Conservation (phyloP, 371 early-diverging fungal species). For the Smittium mucronatum region DNA sequence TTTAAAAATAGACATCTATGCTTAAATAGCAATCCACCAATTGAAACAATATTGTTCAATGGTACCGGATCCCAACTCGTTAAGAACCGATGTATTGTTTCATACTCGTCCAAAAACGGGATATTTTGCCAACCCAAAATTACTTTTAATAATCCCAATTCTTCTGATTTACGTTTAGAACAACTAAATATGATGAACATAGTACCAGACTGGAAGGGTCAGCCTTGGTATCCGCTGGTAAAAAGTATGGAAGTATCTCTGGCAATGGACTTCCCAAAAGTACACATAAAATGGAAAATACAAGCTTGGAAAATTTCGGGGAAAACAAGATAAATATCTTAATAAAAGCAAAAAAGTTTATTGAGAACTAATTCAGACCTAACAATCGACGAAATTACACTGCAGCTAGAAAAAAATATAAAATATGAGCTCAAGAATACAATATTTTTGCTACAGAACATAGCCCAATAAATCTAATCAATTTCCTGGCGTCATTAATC, state of each 20-base stretch:
- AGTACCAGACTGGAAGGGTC: not conserved
- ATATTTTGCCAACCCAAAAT: not conserved
- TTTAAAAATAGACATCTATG: not conserved
- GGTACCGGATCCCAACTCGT: not conserved
- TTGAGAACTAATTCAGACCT: not conserved
- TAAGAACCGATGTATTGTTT: not conserved
- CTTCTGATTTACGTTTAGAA: not conserved
- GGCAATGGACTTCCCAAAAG: not conserved
- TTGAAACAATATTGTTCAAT: not conserved
- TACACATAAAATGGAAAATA: not conserved
- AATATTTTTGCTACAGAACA: not conserved
- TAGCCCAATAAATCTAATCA: not conserved
- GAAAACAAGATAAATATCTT: not conserved
- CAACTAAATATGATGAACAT: not conserved
- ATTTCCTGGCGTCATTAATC: conserved; percentile 2
- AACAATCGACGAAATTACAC: not conserved
- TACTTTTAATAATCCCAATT: not conserved
- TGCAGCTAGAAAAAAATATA: not conserved
- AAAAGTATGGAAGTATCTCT: not conserved
- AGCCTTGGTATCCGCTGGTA: not conserved
- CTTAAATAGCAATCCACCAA: not conserved
- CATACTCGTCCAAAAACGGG: not conserved
- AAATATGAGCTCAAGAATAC: not conserved
- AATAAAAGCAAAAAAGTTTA: not conserved
- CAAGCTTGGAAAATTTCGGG: conserved; percentile 1